Evolutionary conservation across 805 yeast genomes (phyloP).

Genomic region (Lachancea waltii): DNA sequence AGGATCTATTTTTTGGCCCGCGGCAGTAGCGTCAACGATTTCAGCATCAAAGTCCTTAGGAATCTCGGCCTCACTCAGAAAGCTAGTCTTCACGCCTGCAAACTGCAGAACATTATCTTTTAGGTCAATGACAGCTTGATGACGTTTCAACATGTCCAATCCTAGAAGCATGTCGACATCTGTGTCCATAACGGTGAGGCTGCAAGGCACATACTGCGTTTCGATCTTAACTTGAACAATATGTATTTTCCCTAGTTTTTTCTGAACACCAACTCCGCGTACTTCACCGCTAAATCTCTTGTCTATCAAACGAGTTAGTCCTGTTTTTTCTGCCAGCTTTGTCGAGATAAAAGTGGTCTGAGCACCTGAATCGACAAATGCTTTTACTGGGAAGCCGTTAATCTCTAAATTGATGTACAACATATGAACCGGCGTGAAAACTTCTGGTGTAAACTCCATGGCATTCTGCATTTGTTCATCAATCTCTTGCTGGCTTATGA

Average conservation of each 20-base stretch:
- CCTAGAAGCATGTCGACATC: conserved; percentile 76
- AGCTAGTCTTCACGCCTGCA: conserved; percentile 66
- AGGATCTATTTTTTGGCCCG: conserved; percentile 4
- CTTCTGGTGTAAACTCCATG: conserved; percentile 82
- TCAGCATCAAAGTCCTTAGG: conserved; percentile 34
- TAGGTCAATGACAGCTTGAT: conserved; percentile 77
- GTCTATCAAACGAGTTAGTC: conserved; percentile 68
- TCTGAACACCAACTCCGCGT: conserved; percentile 80
- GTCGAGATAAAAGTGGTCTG: conserved; percentile 82
- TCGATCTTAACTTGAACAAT: conserved; percentile 82
- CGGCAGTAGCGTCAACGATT: conserved; percentile 14
- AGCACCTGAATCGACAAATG: conserved; percentile 96
- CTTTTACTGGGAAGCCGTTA: conserved; percentile 76
- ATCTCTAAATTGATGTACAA: conserved; percentile 71
- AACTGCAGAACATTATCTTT: conserved; percentile 56
- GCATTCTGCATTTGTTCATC: conserved; percentile 79
- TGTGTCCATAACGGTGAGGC: conserved; percentile 67
- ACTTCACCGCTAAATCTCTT: conserved; percentile 76
- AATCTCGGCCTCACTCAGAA: conserved; percentile 67
- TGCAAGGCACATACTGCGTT: conserved; percentile 53
- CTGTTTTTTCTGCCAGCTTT: conserved; percentile 63
- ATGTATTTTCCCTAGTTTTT: conserved; percentile 79
- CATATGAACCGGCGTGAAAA: conserved; percentile 79
- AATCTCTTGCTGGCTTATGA: conserved; percentile 63
- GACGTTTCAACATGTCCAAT: conserved; percentile 83